Evolutionary conservation across 2,329 filamentous ascomycete species (phyloP), one percentile per base, ranked within the genome.

Genomic region (Endoconidiophora laricicola): DNA sequence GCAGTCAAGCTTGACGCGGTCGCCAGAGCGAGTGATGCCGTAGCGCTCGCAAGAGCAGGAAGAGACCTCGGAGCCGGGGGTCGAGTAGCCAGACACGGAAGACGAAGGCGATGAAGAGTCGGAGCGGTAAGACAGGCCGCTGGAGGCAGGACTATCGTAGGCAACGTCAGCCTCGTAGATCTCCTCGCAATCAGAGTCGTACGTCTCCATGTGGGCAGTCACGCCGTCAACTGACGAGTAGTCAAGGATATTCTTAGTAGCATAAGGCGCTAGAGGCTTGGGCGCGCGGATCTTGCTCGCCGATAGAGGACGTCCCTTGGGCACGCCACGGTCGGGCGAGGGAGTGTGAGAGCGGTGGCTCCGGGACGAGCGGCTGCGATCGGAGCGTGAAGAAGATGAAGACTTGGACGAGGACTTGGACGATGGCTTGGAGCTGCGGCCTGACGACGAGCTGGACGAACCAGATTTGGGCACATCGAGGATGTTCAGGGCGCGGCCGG

Each of bases 1-100:
- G 62, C 90, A 96, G 76, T 95, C 88, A 65, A 95, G 79, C 76
- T 90, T 91, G 75, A 96, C 83, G 61, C 88, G 81, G 66, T 93
- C 83, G 62, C 88, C 87, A 65, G 82, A 81, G 69, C 87, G 84
- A 56, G 88, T 95, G 72, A 96, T 94, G 59, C 88, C 90, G 71
- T 91, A 95, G 69, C 88, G 85, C 67, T 95, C 86, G 70, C 90
- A 96, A 56, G 82, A 87, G 78, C 91, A 96, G 64, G 74, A 76
- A 61, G 75, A 81, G 68, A 78, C 79, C 60, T 83, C 83, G 48
- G 83, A 86, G 66, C 73, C 74, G 55, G 83, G 83, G 55, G 80
- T 84, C 72, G 85, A 86, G 65, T 86, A 88, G 58, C 81, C 83
- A 50, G 82, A 81, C 58, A 83, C 72, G 54, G 78, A 81, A 37